Evolutionary conservation across 768 basidiomycete species (phyloP).

Genomic region (Basidioascus undulatus): DNA sequence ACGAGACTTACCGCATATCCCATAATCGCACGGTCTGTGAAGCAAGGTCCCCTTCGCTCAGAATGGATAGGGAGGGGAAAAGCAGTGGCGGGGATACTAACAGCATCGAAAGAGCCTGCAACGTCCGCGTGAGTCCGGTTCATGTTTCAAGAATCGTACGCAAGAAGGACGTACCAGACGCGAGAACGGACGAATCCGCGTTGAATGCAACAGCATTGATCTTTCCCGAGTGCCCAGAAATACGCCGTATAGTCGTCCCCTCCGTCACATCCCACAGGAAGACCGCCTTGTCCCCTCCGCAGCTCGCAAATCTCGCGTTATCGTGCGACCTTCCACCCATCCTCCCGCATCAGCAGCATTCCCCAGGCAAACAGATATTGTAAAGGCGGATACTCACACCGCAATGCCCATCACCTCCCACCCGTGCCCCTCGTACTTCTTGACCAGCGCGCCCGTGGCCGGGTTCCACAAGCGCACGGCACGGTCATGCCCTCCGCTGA

Average conservation of each 20-base stretch:
- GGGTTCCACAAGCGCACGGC: constrained; percentile 82
- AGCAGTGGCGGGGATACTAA: too few species aligned
- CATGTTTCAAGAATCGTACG: background rate
- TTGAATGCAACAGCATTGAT: constrained; percentile 81
- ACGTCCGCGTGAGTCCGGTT: background rate
- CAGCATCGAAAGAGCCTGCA: constrained; percentile 70
- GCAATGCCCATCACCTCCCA: constrained; percentile 82
- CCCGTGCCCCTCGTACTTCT: constrained; percentile 57
- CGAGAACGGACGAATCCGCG: constrained; percentile 58
- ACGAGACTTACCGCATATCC: constrained; percentile 49
- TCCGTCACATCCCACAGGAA: constrained; percentile 90
- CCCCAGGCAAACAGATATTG: background rate
- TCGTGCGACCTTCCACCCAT: constrained; percentile 45
- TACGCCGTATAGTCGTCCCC: constrained; percentile 54
- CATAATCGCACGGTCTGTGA: constrained; percentile 74
- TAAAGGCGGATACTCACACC: constrained; percentile 33
- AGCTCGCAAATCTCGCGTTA: constrained; percentile 80
- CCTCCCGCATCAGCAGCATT: background rate
- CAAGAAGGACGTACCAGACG: constrained; percentile 41
- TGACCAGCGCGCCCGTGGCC: constrained; percentile 61
- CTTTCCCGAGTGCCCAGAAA: constrained; percentile 74
- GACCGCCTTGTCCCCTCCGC: constrained; percentile 75
- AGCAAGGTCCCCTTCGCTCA: too few species aligned
- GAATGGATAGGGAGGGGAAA: too few species aligned
- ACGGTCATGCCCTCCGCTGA: constrained; percentile 85